Evolutionary conservation across 306 rosid species (phyloP), one percentile per base, ranked within the genome.

Genomic region (Lathyrus sativus): DNA sequence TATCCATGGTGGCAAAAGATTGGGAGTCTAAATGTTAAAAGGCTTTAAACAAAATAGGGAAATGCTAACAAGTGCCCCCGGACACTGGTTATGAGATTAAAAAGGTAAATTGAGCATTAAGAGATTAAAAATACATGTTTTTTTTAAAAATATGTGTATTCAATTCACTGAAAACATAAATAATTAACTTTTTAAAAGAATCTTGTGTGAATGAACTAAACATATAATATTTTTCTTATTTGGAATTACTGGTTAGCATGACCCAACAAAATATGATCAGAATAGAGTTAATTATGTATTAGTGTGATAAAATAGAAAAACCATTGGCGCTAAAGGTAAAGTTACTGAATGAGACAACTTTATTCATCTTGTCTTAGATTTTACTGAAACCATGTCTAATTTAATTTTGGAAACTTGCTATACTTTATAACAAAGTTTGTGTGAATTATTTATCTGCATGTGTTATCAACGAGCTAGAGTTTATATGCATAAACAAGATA

Each of bases 341-440:
- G 14, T 33, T 35, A 33, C 48, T 67, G 29, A 46, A 46, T 66
- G 59, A n/a, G 51, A 68, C 73, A 68, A 53, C 57, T 51, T 38
- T 38, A 12, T 37, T 67, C 38, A 60, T 41, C 68, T 18, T 29
- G 18, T 39, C 41, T 59, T 51, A 26, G 18, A 58, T 75, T 37
- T 60, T 48, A 31, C 57, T 58, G 24, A 38, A 55, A 54, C 41
- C 51, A 3, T 42, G 38, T 56, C 31, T 66, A 57, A 37, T 42
- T 49, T 41, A 70, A 14, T 28, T 64, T 55, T 56, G 53, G 38
- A 48, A 13, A 48, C 31, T 29, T 48, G 74, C 58, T 26, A 48
- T 46, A 18, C 67, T 59, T 39, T 29, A 17, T 37, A 35, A 29
- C 50, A 17, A 59, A 48, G 38, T 49, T 17, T 59, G 7, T 44